Conservation (phyloP, 2,329 filamentous ascomycete genomes). For the Kalmusia sp. region DNA sequence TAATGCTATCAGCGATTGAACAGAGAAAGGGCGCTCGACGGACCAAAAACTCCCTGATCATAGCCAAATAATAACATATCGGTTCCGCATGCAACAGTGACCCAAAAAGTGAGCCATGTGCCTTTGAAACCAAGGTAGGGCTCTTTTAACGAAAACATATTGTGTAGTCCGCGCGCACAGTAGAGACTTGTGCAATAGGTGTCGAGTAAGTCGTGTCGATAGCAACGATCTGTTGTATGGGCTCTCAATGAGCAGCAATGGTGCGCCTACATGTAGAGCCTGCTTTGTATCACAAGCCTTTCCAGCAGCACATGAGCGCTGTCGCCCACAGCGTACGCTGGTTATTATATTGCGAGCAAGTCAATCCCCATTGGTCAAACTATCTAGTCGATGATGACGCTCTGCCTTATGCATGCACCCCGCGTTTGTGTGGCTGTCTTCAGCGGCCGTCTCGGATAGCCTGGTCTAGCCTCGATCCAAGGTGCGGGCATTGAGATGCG, state of each 20-base stretch:
- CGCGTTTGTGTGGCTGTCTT: not conserved
- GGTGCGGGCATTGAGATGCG: not conserved
- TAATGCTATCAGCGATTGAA: slow-evolving; percentile 16
- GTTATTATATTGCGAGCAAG: no score
- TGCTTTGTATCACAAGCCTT: no score
- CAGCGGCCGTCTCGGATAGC: not conserved
- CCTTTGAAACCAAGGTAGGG: slow-evolving; percentile 63
- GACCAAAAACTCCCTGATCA: slow-evolving; percentile 62
- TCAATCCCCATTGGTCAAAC: no score
- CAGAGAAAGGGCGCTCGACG: not conserved
- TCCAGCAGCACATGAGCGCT: no score
- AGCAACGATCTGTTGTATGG: no score
- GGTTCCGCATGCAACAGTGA: slow-evolving; percentile 50
- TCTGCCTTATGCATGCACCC: not conserved
- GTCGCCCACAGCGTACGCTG: no score
- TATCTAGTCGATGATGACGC: not conserved
- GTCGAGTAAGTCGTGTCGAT: no score
- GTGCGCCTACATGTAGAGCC: no score
- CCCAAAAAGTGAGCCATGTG: slow-evolving; percentile 64
- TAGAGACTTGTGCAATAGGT: no score
- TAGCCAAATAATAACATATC: slow-evolving; percentile 54
- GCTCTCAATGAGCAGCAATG: no score
- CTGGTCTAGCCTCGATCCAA: not conserved
- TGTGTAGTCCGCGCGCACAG: no score
- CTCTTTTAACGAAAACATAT: slow-evolving; percentile 33